Evolutionary conservation across 192 early-diverging fungal species (phyloP).

Genomic region (Funneliformis geosporum): DNA sequence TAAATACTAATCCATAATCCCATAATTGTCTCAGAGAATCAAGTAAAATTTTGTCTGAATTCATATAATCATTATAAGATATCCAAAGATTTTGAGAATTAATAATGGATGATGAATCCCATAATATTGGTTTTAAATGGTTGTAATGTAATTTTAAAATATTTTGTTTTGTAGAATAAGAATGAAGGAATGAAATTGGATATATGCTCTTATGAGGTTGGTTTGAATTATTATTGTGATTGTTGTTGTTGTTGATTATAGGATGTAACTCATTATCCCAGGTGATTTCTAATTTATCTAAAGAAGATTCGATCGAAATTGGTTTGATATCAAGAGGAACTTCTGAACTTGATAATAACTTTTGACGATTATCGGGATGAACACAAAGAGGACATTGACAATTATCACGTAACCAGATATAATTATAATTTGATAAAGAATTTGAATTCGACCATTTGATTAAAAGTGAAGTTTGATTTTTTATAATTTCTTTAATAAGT

Average conservation of each 20-base stretch:
- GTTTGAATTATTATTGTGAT: background rate
- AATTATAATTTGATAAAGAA: constrained; percentile 19
- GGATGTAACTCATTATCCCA: constrained; percentile 52
- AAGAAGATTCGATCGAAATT: constrained; percentile 13
- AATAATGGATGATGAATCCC: constrained; percentile 43
- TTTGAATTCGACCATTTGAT: constrained; percentile 24
- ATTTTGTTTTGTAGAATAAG: constrained; percentile 30
- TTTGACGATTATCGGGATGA: constrained; percentile 59
- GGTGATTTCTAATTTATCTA: constrained; percentile 37
- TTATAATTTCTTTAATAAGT: background rate
- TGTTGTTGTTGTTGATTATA: background rate
- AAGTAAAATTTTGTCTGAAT: constrained; percentile 52
- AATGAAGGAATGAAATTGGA: constrained; percentile 37
- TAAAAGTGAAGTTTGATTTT: background rate
- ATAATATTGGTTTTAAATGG: constrained; percentile 40
- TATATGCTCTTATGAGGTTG: constrained; percentile 39
- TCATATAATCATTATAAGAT: constrained; percentile 60
- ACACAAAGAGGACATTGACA: constrained; percentile 59
- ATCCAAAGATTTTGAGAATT: constrained; percentile 50
- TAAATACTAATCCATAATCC: constrained; percentile 68
- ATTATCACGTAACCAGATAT: constrained; percentile 63
- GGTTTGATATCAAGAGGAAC: constrained; percentile 50
- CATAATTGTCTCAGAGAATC: constrained; percentile 58
- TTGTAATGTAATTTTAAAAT: constrained; percentile 33
- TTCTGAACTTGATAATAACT: constrained; percentile 56